Base-by-base conservation (phyloP, 2,329 filamentous ascomycete species). In the Huntiella savannae region DNA sequence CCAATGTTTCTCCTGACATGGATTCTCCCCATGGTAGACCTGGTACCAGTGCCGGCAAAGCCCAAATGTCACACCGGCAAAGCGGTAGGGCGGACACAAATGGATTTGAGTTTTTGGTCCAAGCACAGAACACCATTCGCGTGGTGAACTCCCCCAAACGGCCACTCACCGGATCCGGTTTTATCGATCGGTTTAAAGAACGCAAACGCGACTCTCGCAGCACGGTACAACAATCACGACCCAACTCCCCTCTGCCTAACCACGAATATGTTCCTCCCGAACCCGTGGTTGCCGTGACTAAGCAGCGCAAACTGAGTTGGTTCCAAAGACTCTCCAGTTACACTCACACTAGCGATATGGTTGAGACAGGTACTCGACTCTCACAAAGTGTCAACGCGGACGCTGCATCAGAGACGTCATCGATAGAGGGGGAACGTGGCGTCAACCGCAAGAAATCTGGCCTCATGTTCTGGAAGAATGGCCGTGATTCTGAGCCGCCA, bases 391-490 rank as follows among this genome's bases (percentile, higher is more conserved):
- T 41, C 8, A 40, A 33, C 3, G 7, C 32, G 16, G 41, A 45
- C 3, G 19, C 40, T 13, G 44, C 13, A 6, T 46, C 48, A 5
- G 48, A 49, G 28, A 47, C 34, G 8, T 49, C 47, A 3, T 46
- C 48, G 8, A 36, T 43, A n/a, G 35, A 43, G 7, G 48, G 41
- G 3, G 15, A 38, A 7, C 12, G 22, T 12, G 42, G 45, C n/a
- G 40, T 33, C 17, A 74, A 67, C 59, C 73, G 68, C 60, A 69
- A 68, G 59, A 62, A 62, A 6, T 73, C 75, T 50, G 62, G 60
- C 28, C 64, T 75, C 12, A 61, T 67, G 4, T 75, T 75, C 51
- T 76, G 70, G 71, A 73, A 71, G 55, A 63, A 58, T 22, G 62
- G 57, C 44, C 71, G 65, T 40, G 58, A 52, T 19, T 33, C 36